Base-by-base conservation (phyloP, 768 basidiomycete species). In the Hemileccinum rubropunctum region DNA sequence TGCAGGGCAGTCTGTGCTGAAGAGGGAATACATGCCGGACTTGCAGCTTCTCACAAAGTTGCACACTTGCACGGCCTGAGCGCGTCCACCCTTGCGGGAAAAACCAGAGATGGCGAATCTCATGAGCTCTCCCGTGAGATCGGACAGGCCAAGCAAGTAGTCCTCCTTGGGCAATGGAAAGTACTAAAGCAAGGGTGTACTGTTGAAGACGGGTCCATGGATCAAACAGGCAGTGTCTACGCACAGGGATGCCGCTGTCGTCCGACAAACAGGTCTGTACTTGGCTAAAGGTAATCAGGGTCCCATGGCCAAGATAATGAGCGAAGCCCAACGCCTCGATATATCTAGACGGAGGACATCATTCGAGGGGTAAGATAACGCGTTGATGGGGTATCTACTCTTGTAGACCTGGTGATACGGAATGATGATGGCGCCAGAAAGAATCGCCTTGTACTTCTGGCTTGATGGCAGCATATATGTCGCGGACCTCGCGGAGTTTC, bases 71-170 rank as follows among this genome's bases (percentile, higher is more conserved):
- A 69, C 72, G 1, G 88, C 86, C 59, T 77, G 81, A 50, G 72
- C 68, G 11, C 81, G 79, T 4, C 86, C 86, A 3, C 86, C 86
- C 40, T 78, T 79, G 14, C 76, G 79, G 3, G 82, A 72, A 36
- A 93, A 81, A 40, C 88, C 81, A 40, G 91, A 89, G 52, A 98
- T 95, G 11, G 92, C 93, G 55, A 86, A 88, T 30, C 95, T 81
- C 97, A 98, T 98, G 21, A 98, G 80, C 70, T 99, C 97, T 38
- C 97, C 97, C 0, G 93, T 97, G 18, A 99, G 77, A 69, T 99
- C 97, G 7, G 91, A 90, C 26, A 98, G 71, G 6, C 97, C 97
- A 3, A 98, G 80, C 13, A 98, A 73, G 63, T 97, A 98, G 63
- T 98, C 95, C 35, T 87, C 83, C 30, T 82, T 64, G 9, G 91